Evolutionary conservation across 2,329 filamentous ascomycete genomes (phyloP).

Genomic region (Cordyceps farinosa): DNA sequence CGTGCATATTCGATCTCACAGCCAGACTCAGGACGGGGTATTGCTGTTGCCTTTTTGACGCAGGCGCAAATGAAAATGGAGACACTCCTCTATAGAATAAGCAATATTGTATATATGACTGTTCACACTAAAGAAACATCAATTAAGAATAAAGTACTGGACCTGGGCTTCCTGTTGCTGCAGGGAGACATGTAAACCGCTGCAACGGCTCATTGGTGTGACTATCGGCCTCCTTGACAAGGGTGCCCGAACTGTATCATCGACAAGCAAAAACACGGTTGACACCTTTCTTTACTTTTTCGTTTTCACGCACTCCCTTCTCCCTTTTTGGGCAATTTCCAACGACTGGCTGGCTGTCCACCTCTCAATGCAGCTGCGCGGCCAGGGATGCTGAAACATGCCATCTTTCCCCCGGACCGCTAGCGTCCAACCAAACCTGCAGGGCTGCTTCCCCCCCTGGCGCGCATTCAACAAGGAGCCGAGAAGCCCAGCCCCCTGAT

Average conservation of each 20-base stretch:
- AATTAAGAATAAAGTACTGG: neutral
- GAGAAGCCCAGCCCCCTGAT: neutral
- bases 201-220: neutral
- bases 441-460: neutral
- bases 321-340: neutral
- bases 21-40: neutral
- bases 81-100: neutral
- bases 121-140: neutral
- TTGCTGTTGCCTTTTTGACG: neutral
- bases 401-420: neutral
- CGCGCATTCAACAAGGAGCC: neutral
- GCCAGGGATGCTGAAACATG: constrained; percentile 9
- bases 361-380: too few species aligned
- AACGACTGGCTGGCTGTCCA: too few species aligned
- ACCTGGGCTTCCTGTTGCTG: neutral
- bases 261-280: neutral
- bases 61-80: neutral
- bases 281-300: neutral
- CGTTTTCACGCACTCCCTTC: neutral
- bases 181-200: neutral
- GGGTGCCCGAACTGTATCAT: neutral
- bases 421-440: neutral
- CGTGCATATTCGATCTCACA: neutral
- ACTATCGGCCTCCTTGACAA: neutral
- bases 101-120: neutral